phyloP scores from a whole-genome alignment of 139 green algal genomes.

The Picochlorum sp. region DNA sequence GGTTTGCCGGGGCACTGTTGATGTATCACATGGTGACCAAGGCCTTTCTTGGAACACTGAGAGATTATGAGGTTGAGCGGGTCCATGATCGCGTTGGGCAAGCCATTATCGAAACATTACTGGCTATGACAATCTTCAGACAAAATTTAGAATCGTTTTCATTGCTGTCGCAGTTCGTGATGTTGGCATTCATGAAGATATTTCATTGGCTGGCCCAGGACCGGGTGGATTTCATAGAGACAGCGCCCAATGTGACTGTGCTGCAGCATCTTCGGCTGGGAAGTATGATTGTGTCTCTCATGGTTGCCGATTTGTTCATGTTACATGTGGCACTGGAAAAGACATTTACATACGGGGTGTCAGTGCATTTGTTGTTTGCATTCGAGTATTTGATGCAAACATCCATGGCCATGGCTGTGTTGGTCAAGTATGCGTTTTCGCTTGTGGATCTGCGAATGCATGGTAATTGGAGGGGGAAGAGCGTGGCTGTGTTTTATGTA shows the following conservation, averaged over 20 bases:
- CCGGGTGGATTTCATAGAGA: conserved; percentile 86
- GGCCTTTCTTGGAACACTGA: conserved; percentile 85
- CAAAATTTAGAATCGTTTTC: conserved; percentile 69
- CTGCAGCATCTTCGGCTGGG: conserved; percentile 71
- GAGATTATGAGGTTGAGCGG: conserved; percentile 89
- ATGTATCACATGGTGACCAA: conserved; percentile 65
- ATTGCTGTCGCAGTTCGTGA: conserved; percentile 87
- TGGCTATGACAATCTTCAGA: conserved; percentile 97
- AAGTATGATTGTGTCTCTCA: conserved; percentile 67
- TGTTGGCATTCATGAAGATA: conserved; percentile 90
- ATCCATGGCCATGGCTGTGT: conserved; percentile 51
- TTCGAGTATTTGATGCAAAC: conserved; percentile 93
- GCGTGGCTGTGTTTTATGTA: conserved; percentile 89
- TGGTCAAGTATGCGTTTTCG: conserved; percentile 58
- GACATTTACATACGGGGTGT: conserved; percentile 58
- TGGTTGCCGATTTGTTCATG: conserved; percentile 70
- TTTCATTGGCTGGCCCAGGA: conserved; percentile 89
- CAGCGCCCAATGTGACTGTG: conserved; percentile 68
- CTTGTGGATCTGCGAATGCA: conserved; percentile 69
- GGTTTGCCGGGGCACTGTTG: conserved; percentile 69
- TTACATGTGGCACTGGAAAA: conserved; percentile 68
- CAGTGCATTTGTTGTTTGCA: conserved; percentile 91
- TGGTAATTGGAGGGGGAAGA: conserved; percentile 83
- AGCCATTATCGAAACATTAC: conserved; percentile 92
- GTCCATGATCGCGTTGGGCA: conserved; percentile 74